Evolutionary conservation across 352 stramenopile genomes (phyloP), one percentile per base, ranked within the genome.

Genomic region (Halophytophthora polymorphica): DNA sequence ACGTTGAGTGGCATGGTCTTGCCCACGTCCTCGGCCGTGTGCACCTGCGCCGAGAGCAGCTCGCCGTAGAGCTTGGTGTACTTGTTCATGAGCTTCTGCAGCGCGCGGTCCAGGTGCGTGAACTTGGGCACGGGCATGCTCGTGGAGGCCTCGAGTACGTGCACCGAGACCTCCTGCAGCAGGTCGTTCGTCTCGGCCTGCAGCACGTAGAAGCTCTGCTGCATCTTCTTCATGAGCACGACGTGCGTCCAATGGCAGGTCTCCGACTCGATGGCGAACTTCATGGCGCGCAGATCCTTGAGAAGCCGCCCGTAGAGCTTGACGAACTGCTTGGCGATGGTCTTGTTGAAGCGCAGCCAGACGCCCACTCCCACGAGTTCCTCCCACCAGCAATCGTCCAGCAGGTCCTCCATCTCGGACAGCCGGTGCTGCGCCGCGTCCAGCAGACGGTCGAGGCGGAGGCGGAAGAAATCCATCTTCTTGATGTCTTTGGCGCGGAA

Each of bases 371-470:
- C 79, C 6, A 88, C 62, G 31, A 88, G 52, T 36, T 92, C 74
- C 60, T 92, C 82, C 82, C 79, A 92, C 80, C 80, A 90, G 14
- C 71, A 71, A 38, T 86, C 66, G 11, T 77, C 66, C 35, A 90
- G 56, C 14, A 90, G 55, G 2, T 55, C 44, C 33, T 83, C 54
- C 79, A 90, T 90, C 12, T 66, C 53, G 6, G 47, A 52, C 21
- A 76, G 44, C 4, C 77, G 64, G 18, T 55, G 56, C 8, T 74
- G 50, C 0, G 77, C 65, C 4, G 45, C 25, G 2, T 45, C 40
- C 35, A 90, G 54, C 1, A 83, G 56, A 18, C 73, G 72, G 3
- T 80, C 63, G 1, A 90, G 50, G 25, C 77, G 63, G 18, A 88
- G 51, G 5, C 64, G 71, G 45, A 90, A 82, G 33, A 90, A 86